Base-by-base conservation (phyloP, 78 protist species). In the Polysphondylium violaceum region DNA sequence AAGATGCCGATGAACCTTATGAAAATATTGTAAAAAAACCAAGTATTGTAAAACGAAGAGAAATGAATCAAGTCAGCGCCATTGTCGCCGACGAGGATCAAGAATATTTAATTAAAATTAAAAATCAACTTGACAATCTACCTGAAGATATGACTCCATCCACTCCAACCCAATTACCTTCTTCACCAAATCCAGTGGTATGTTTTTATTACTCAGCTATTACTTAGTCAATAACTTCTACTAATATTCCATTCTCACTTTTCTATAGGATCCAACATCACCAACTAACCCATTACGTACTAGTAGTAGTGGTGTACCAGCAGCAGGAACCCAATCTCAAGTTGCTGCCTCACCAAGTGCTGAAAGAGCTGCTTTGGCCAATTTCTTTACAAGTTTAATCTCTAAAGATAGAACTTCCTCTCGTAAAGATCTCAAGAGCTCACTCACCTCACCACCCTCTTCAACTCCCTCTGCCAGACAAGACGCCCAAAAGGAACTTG, bases 351-450 rank as follows among this genome's bases (percentile, higher is more conserved):
- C 83, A 12, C 91, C 77, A 58, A 6, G 41, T 14, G 79, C 91
- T 2, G 94, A 88, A 73, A 87, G 68, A 43, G 93, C 93, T 19
- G 94, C 81, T 16, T 60, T 88, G 47, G 63, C 79, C 33, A 88
- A 76, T 47, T 88, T 88, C 87, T 88, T 88, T 50, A 88, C 74
- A 9, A 65, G 79, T 25, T 60, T 88, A 56, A 88, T 88, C 21
- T 69, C 86, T 4, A 88, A 73, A 47, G 94, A 88, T 61, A 75
- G 50, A 36, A 51, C 69, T 2, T 29, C 81, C 3, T 55, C 91
- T 14, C 44, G 63, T 50, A 83, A 67, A 33, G 77, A 67, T 31
- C 11, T 83, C 11, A 69, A 67, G n/a, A 44, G 81, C 7, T 69
- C 91, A 11, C 40, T 69, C 6, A 73, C 91, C 2, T 55, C 81